A percentile compares a stretch with the other conserved stretches of the same genome.
These are phyloP conservation scores for Alternaria sp. DNA, from an alignment of 2,329 filamentous ascomycete species.

Conservation along the genomic window DNA sequence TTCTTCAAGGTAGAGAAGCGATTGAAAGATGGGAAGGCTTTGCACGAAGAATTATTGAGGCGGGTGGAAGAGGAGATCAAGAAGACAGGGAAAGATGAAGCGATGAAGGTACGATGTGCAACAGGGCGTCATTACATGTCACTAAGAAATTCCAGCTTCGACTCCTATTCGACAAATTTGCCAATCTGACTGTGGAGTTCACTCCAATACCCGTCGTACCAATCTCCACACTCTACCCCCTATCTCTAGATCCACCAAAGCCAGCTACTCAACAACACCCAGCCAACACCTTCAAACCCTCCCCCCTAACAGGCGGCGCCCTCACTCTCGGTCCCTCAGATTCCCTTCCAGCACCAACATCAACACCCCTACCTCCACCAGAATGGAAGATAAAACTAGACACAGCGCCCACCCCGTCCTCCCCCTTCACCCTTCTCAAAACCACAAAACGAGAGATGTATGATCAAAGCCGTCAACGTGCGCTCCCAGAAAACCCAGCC, in stretches of 20 bases:
- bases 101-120: slow-evolving; percentile 38
- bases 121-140: background rate
- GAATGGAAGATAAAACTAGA: slow-evolving; percentile 65
- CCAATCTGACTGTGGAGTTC: slow-evolving; percentile 51
- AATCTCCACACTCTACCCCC: slow-evolving; percentile 66
- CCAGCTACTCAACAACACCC: slow-evolving; percentile 30
- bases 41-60: slow-evolving; percentile 45
- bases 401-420: slow-evolving; percentile 58
- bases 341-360: slow-evolving; percentile 36
- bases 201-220: slow-evolving; percentile 53
- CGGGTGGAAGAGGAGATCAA: slow-evolving; percentile 43
- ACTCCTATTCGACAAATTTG: slow-evolving; percentile 60
- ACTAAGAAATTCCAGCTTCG: slow-evolving; percentile 56
- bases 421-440: slow-evolving; percentile 83
- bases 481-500: slow-evolving; percentile 57
- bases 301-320: slow-evolving; percentile 49
- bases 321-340: slow-evolving; percentile 44
- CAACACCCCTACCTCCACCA: slow-evolving; percentile 27
- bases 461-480: slow-evolving; percentile 70
- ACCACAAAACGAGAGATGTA: slow-evolving; percentile 80
- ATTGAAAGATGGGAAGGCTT: slow-evolving; percentile 47
- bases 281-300: slow-evolving; percentile 42
- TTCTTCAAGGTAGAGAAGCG: slow-evolving; percentile 53
- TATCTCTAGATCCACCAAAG: slow-evolving; percentile 60
- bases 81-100: slow-evolving; percentile 32